Evolutionary conservation across 805 yeast species (phyloP).

Genomic region (Cyberlindnera japonica): DNA sequence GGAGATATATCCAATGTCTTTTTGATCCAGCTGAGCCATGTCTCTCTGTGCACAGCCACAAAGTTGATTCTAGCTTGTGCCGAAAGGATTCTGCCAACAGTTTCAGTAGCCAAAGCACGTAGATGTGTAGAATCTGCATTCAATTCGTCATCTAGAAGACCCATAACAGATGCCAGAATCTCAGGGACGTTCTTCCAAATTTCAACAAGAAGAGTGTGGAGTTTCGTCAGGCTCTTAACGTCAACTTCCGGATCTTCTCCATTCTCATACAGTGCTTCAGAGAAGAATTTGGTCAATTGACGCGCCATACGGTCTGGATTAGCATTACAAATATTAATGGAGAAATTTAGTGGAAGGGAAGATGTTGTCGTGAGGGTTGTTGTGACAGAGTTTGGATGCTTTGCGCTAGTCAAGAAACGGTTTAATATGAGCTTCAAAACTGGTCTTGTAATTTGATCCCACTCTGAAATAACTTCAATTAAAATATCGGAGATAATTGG

Average conservation of each 20-base stretch:
- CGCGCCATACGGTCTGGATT: slow-evolving; percentile 74
- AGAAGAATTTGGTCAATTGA: slow-evolving; percentile 70
- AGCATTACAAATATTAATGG: slow-evolving; percentile 62
- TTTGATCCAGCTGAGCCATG: slow-evolving; percentile 70
- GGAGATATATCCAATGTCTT: slow-evolving; percentile 69
- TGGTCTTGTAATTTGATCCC: slow-evolving; percentile 55
- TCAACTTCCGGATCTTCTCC: slow-evolving; percentile 25
- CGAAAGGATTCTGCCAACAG: slow-evolving; percentile 64
- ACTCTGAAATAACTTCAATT: slow-evolving; percentile 69
- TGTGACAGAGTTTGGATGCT: slow-evolving; percentile 15
- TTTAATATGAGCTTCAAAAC: slow-evolving; percentile 64
- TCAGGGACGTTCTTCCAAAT: slow-evolving; percentile 82
- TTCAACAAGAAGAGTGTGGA: slow-evolving; percentile 60
- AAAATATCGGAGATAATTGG: slow-evolving; percentile 67
- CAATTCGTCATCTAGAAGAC: slow-evolving; percentile 75
- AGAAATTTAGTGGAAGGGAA: slow-evolving; percentile 58
- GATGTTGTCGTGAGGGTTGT: slow-evolving; percentile 17
- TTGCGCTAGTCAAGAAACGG: slow-evolving; percentile 42
- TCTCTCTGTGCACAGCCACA: slow-evolving; percentile 49
- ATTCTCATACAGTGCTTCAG: slow-evolving; percentile 61
- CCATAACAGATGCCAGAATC: slow-evolving; percentile 66
- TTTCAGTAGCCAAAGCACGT: slow-evolving; percentile 64
- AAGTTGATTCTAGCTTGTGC: slow-evolving; percentile 52
- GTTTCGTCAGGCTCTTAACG: slow-evolving; percentile 47
- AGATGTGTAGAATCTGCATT: slow-evolving; percentile 63